These are phyloP conservation scores for Trichoderma koningii DNA, from an alignment of 2,329 filamentous ascomycete species.

Conservation along the genomic window DNA sequence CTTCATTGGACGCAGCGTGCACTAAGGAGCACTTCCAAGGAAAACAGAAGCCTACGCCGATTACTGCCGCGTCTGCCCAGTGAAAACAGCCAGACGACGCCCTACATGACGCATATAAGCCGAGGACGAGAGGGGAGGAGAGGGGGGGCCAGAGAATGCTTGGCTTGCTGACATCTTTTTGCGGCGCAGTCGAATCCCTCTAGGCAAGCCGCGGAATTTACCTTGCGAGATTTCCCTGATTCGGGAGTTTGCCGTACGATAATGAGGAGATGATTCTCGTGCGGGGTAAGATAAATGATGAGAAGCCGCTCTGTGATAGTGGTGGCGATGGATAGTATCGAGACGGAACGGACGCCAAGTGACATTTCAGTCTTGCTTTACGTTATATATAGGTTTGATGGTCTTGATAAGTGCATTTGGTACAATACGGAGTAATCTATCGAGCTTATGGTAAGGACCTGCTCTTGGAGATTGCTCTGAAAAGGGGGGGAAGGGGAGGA, in stretches of 20 bases:
- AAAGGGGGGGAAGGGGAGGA: too few species aligned
- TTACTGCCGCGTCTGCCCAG: constrained; percentile 6
- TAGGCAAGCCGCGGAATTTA: constrained; percentile 1
- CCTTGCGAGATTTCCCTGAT: not conserved
- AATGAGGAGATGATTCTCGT: not conserved
- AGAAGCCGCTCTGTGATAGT: constrained; percentile 13
- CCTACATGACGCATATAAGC: constrained; percentile 19
- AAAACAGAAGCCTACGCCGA: not conserved
- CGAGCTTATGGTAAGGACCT: too few species aligned
- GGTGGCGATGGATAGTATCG: not conserved
- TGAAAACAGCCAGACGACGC: not conserved
- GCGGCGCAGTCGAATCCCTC: constrained; percentile 5
- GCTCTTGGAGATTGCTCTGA: too few species aligned
- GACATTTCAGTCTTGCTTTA: not conserved
- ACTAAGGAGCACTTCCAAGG: not conserved
- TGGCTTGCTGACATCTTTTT: constrained; percentile 5
- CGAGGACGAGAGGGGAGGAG: not conserved
- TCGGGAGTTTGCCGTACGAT: too few species aligned
- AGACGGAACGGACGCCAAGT: not conserved
- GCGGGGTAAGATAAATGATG: constrained; percentile 16
- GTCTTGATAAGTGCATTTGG: too few species aligned
- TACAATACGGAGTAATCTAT: not conserved
- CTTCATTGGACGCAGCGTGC: not conserved
- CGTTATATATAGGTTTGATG: not conserved
- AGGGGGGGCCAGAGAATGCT: not conserved